These are phyloP conservation scores for Trichoderma reesei DNA, from an alignment of 495 filamentous ascomycete species.

Conservation along the genomic window DNA sequence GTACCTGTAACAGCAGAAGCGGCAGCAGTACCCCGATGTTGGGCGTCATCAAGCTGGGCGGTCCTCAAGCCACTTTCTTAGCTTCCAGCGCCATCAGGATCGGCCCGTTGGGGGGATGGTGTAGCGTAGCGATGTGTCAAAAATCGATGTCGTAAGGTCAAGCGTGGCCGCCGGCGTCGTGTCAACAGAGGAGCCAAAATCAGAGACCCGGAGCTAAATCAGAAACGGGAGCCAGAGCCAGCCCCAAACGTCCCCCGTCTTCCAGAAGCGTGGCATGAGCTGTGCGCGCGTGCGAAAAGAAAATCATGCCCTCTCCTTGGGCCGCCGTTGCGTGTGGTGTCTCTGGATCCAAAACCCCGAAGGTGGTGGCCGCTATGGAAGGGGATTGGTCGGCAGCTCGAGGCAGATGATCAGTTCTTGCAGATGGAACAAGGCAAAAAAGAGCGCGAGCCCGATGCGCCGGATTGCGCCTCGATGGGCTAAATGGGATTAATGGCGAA, in stretches of 20 bases:
- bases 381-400: neutral
- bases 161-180: neutral
- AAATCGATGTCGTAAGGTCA: neutral
- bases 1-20: neutral
- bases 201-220: neutral
- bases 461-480: neutral
- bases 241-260: neutral
- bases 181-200: neutral
- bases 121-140: neutral
- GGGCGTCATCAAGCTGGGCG: no score
- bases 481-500: neutral
- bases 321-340: neutral
- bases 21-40: neutral
- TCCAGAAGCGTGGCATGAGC: neutral
- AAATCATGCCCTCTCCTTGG: neutral
- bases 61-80: neutral
- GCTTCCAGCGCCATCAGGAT: neutral
- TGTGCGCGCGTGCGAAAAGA: neutral
- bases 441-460: neutral
- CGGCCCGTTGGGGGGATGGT: neutral
- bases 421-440: neutral
- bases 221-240: neutral
- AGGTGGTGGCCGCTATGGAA: neutral
- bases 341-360: neutral
- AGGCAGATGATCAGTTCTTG: slow-evolving; percentile 8